Percentiles rank a stretch among this genome's conserved stretches.
These are phyloP conservation scores for Exophiala dermatitidis DNA, from an alignment of 2,329 filamentous ascomycete species.

Conservation along the genomic window DNA sequence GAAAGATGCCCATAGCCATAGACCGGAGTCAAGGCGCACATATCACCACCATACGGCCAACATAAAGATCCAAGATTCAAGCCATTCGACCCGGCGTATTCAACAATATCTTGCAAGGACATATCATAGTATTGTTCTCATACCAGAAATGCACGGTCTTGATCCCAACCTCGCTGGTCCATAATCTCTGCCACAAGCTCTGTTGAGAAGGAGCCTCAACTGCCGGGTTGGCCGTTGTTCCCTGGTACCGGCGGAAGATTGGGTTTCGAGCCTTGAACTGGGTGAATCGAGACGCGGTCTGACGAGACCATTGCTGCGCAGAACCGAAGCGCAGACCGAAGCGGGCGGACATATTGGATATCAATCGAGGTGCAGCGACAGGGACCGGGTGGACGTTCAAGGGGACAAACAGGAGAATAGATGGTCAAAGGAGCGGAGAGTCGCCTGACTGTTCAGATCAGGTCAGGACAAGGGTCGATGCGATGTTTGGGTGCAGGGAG, in stretches of 20 bases:
- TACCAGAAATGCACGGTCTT: slow-evolving; percentile 99
- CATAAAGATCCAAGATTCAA: too few relatives aligned
- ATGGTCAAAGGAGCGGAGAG: slow-evolving; percentile 13
- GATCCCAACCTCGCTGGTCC: slow-evolving; percentile 71
- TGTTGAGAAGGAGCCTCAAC: slow-evolving; percentile 37
- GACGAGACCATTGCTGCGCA: slow-evolving; percentile 48
- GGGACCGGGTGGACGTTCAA: not conserved
- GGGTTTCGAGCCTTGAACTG: slow-evolving; percentile 43
- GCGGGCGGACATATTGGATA: slow-evolving; percentile 46
- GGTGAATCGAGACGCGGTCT: slow-evolving; percentile 44
- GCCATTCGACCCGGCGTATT: too few relatives aligned
- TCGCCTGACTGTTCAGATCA: not conserved
- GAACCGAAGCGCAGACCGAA: slow-evolving; percentile 53
- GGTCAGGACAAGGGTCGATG: too few relatives aligned
- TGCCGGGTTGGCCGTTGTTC: slow-evolving; percentile 50
- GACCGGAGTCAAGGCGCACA: too few relatives aligned
- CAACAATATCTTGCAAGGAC: too few relatives aligned
- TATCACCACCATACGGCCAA: too few relatives aligned
- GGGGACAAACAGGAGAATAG: slow-evolving; percentile 1
- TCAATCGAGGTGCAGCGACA: slow-evolving; percentile 19
- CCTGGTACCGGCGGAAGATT: slow-evolving; percentile 61
- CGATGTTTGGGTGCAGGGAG: too few relatives aligned
- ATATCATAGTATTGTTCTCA: slow-evolving; percentile 24
- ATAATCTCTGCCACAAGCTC: slow-evolving; percentile 64
- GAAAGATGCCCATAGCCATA: too few relatives aligned